Evolutionary conservation across 2,329 filamentous ascomycete species (phyloP), one percentile per base, ranked within the genome.

Genomic region (Pyricularia sp.): DNA sequence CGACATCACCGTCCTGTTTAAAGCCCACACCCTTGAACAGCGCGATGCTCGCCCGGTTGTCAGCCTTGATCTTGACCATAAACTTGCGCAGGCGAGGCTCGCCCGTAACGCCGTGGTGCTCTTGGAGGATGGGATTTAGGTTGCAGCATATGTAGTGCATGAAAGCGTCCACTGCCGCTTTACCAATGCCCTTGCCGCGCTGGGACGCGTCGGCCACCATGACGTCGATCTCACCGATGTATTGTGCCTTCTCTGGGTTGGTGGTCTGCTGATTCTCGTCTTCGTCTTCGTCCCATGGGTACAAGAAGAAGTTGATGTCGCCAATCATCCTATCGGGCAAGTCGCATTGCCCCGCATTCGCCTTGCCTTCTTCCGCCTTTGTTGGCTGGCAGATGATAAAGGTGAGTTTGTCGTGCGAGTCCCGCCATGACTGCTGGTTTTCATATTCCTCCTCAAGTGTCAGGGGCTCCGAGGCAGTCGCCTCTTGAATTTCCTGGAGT

Each of bases 361-460:
- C 4, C 66, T 33, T 7, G 65, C 65, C 0, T 73, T 66, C 35
- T 8, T 35, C 33, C 33, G 33, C 30, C 12, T 28, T n/a, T 22
- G 62, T 19, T 0, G 85, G 82, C 10, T 80, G 77, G 72, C 91
- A 96, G 64, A 90, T 76, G 73, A 97, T 96, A 70, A 97, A 97
- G 0, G 93, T 97, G 67, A 97, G 75, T 77, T 97, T 97, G 76
- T 97, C 93, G 30, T 78, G 75, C 57, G 94, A 90, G 24, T 78
- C 78, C 49, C 92, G 87, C 93, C 93, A 97, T 68, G 87, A 91
- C n/a, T 78, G 77, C 75, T 97, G 93, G 87, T 97, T 97, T 62
- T 85, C 84, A 75, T 94, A 91, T 79, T 97, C 93, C 72, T 96
- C 88, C 0, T 85, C 80, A 0, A 97, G 79, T 0, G 84, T 87